Conservation (phyloP, 192 early-diverging fungal genomes). For the Phycomyces blakesleeanus region DNA sequence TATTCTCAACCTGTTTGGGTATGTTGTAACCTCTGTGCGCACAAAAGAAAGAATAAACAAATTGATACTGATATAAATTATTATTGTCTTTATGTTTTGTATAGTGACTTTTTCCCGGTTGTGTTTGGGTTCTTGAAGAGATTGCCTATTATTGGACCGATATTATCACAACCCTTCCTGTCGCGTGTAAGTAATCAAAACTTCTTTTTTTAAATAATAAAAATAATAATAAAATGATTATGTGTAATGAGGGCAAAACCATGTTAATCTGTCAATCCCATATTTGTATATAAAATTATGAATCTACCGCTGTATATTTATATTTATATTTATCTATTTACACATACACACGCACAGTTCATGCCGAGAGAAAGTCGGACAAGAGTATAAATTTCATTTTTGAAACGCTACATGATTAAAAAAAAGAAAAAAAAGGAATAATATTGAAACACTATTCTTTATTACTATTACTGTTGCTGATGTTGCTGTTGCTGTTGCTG, state of each 20-base stretch:
- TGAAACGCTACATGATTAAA: neutral
- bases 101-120: slow-evolving; percentile 95
- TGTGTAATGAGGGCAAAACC: too few species aligned
- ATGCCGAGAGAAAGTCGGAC: slow-evolving; percentile 29
- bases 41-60: neutral
- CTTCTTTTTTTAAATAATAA: too few species aligned
- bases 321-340: too few species aligned
- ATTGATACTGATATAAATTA: neutral
- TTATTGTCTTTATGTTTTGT: neutral
- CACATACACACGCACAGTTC: slow-evolving; percentile 15
- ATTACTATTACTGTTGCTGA: too few species aligned
- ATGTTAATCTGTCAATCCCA: too few species aligned
- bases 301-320: too few species aligned
- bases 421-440: neutral
- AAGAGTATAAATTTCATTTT: slow-evolving; percentile 17
- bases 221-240: too few species aligned
- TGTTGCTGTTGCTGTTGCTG: too few species aligned
- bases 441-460: too few species aligned
- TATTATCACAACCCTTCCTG: slow-evolving; percentile 82
- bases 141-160: slow-evolving; percentile 84
- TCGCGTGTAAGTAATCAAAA: slow-evolving; percentile 51
- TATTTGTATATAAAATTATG: too few species aligned
- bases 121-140: slow-evolving; percentile 83
- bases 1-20: slow-evolving; percentile 98
- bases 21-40: neutral